phyloP scores from a whole-genome alignment of 1,284 basidiomycete genomes.

The Farysia itapuensis region DNA sequence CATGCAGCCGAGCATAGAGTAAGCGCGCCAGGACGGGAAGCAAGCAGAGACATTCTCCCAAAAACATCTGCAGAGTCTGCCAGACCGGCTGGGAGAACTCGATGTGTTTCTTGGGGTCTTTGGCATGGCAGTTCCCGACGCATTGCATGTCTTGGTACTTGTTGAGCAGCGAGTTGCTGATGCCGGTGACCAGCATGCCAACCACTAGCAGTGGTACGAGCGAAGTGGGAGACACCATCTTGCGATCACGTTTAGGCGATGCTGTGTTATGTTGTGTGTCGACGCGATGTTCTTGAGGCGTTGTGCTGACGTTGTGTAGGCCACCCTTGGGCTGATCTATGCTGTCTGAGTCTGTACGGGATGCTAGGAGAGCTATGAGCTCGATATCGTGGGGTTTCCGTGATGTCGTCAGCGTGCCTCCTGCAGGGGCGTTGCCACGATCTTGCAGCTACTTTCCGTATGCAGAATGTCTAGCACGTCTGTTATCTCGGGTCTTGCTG shows the following conservation, averaged over 20 bases:
- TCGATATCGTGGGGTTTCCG: too few relatives aligned
- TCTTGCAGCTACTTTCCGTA: too few relatives aligned
- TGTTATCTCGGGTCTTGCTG: too few relatives aligned
- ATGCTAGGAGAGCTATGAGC: too few relatives aligned
- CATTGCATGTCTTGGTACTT: constrained; percentile 62
- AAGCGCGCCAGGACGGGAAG: constrained; percentile 31
- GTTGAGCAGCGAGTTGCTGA: constrained; percentile 54
- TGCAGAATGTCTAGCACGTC: too few relatives aligned
- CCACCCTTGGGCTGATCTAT: too few relatives aligned
- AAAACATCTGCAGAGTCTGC: constrained; percentile 61
- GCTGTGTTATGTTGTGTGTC: constrained; percentile 3
- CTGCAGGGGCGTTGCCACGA: too few relatives aligned
- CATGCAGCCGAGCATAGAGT: constrained; percentile 15
- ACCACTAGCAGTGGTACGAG: constrained; percentile 61
- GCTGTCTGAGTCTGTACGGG: too few relatives aligned
- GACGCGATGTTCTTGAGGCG: background rate
- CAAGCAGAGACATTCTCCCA: constrained; percentile 60
- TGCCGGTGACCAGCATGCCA: constrained; percentile 65
- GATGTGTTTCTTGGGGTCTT: constrained; percentile 31
- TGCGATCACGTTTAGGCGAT: background rate
- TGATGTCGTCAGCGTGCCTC: too few relatives aligned
- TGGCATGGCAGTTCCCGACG: constrained; percentile 56
- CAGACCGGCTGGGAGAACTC: constrained; percentile 57
- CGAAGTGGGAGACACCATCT: constrained; percentile 22
- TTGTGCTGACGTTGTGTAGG: too few relatives aligned